Evolutionary conservation across 2,329 filamentous ascomycete genomes (phyloP).

Genomic region (Xylariaceae sp.): DNA sequence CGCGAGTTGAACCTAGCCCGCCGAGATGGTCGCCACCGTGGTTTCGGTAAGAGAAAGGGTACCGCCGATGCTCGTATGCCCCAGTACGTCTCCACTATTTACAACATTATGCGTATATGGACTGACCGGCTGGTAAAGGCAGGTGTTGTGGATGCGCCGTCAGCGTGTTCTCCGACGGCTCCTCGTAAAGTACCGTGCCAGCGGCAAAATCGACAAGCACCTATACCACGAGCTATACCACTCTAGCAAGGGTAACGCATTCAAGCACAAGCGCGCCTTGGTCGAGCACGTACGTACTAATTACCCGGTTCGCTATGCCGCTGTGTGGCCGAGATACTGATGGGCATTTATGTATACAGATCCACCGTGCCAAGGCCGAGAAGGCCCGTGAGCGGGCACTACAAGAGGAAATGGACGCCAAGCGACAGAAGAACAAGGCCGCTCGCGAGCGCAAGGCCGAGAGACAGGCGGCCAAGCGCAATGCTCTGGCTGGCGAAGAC

Average conservation of each 20-base stretch:
- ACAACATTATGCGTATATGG: neutral
- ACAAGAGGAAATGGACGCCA: constrained; percentile 99
- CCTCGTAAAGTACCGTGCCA: constrained; percentile 99
- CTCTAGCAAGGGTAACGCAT: constrained; percentile 99
- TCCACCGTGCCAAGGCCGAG: constrained; percentile 99
- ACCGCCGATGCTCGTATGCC: constrained; percentile 99
- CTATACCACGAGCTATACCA: constrained; percentile 99
- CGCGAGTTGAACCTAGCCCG: constrained; percentile 93
- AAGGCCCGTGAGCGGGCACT: constrained; percentile 93
- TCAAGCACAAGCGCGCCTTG: constrained; percentile 99
- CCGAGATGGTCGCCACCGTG: constrained; percentile 95
- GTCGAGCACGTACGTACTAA: constrained; percentile 93
- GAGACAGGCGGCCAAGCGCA: constrained; percentile 89
- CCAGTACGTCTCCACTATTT: constrained; percentile 66
- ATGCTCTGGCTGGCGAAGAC: constrained; percentile 78
- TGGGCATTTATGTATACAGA: constrained; percentile 60
- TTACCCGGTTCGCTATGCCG: neutral
- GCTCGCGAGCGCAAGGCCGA: constrained; percentile 98
- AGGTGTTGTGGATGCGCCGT: constrained; percentile 99
- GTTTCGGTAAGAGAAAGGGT: constrained; percentile 99
- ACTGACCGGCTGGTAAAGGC: constrained; percentile 58
- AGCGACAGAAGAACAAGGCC: constrained; percentile 99
- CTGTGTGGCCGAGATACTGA: constrained; percentile 16
- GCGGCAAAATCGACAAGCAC: constrained; percentile 99
- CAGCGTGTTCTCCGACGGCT: constrained; percentile 98